Evolutionary conservation across 768 basidiomycete species (phyloP), one percentile per base, ranked within the genome.

Genomic region (Tulasnella sp.): DNA sequence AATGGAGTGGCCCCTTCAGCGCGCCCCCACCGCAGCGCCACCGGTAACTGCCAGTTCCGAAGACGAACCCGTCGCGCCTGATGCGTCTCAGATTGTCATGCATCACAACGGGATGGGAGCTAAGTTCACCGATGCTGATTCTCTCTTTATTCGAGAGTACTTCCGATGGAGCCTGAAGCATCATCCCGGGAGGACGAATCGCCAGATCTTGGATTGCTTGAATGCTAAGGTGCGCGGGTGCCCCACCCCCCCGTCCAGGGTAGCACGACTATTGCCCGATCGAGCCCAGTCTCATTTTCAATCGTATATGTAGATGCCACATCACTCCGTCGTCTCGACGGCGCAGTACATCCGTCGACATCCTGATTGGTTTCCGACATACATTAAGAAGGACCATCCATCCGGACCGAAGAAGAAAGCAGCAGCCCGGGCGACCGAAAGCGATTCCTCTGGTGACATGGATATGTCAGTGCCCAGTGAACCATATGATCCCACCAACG

Each of bases 71-170:
- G 27, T 42, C 24, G 41, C 55, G 4, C 55, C 55, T 3, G 55
- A 56, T 27, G 41, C 55, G 4, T 45, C 55, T 9, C 29, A 43
- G 21, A 56, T 56, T 38, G 42, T 56, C 19, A 23, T 56, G 41
- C 55, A 56, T 26, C 55, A 56, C 44, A 56, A 56, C 42, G 55
- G 55, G 10, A 56, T 56, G 55, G 55, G 55, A 8, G 55, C 55
- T 9, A 56, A 56, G 42, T 56, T 56, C 44, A 56, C 55, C 55
- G 55, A 56, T 24, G 24, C 17, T 42, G 55, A 56, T n/a, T 43
- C 42, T 11, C 26, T 43, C 15, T 56, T 43, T 19, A 56, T 56
- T 21, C 34, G 55, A 4, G 29, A 42, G 34, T 56, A 56, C 21
- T 56, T 56, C 42, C 19, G 34, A 9, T 56, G 55, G 55, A 56